Evolutionary conservation across 2,329 filamentous ascomycete species (phyloP).

Genomic region (Pseudocercospora fijiensis): DNA sequence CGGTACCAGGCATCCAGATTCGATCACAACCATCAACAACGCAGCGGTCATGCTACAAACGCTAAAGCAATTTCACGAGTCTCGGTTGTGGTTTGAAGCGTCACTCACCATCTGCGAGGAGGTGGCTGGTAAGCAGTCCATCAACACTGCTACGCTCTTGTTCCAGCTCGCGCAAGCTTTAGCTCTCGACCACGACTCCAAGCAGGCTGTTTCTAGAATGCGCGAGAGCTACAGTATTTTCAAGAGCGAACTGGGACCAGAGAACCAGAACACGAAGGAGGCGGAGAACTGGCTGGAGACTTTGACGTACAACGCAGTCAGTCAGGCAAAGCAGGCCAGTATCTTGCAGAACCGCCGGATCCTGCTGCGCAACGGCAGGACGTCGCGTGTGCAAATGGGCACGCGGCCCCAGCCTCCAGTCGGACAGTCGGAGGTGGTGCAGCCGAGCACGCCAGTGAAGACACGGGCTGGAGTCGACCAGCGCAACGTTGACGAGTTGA

Average conservation of each 20-base stretch:
- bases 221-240: constrained; percentile 96
- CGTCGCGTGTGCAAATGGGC: constrained; percentile 57
- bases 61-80: constrained; percentile 91
- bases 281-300: constrained; percentile 96
- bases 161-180: constrained; percentile 97
- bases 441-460: constrained; percentile 12
- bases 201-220: constrained; percentile 89
- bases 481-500: constrained; percentile 85
- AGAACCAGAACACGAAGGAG: constrained; percentile 97
- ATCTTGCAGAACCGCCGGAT: constrained; percentile 34
- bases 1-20: constrained; percentile 88
- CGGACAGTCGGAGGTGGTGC: constrained; percentile 19
- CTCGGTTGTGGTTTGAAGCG: constrained; percentile 93
- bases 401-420: constrained; percentile 63
- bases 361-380: constrained; percentile 37
- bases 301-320: constrained; percentile 91
- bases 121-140: constrained; percentile 82
- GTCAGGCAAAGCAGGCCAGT: constrained; percentile 82
- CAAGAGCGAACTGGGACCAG: constrained; percentile 76
- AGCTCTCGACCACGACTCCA: constrained; percentile 92
- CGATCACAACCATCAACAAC: constrained; percentile 98
- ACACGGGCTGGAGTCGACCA: constrained; percentile 43
- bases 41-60: constrained; percentile 97
- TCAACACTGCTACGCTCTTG: constrained; percentile 90
- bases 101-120: constrained; percentile 85